phyloP scores from a whole-genome alignment of 148 eudicot species.

The Camellia japonica region DNA sequence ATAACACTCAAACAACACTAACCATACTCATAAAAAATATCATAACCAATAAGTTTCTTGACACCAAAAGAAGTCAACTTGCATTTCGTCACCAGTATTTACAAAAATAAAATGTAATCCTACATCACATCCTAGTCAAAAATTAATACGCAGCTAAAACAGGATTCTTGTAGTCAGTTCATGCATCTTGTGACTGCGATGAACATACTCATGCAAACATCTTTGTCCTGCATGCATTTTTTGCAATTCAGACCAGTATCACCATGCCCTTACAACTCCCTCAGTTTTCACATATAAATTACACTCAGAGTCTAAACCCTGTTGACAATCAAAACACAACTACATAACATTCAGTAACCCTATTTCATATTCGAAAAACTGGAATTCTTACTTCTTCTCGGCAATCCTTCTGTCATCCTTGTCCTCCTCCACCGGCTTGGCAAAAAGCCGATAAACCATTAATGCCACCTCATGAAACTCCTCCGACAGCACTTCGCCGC shows the following conservation, averaged over 20 bases:
- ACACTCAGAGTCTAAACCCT: too few species aligned
- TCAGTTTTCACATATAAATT: background rate
- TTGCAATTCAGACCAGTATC: background rate
- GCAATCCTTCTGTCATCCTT: constrained; percentile 28
- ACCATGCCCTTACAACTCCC: too few species aligned
- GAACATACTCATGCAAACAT: too few species aligned
- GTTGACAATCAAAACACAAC: background rate
- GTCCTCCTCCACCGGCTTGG: constrained; percentile 40
- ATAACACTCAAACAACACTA: background rate
- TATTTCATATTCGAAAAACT: background rate
- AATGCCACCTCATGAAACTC: constrained; percentile 80
- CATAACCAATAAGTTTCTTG: background rate
- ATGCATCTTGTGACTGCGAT: background rate
- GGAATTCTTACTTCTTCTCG: constrained; percentile 49
- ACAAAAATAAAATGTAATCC: too few species aligned
- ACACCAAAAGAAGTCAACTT: background rate
- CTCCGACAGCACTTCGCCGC: constrained; percentile 62
- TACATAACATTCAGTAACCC: background rate
- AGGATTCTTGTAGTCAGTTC: background rate
- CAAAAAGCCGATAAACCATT: constrained; percentile 49
- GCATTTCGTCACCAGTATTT: background rate
- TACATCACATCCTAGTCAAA: too few species aligned
- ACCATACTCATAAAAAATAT: background rate
- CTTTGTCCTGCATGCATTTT: background rate
- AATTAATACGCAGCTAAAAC: background rate